Base-by-base conservation (phyloP, 805 yeast species). In the Cyberlindnera xylosilytica region DNA sequence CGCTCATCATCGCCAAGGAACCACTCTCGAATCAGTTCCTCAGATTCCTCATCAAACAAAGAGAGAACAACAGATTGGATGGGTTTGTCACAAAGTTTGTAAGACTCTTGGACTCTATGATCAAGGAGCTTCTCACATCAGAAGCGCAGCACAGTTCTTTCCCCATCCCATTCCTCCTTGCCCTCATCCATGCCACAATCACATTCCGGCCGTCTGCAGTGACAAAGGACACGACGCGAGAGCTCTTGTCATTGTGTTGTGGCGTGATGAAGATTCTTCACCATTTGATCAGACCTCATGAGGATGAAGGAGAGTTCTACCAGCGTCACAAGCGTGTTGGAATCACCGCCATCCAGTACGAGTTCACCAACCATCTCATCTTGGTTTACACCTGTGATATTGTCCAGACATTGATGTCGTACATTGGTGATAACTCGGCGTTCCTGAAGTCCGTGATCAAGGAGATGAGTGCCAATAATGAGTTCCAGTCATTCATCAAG, bases 201-300 rank as follows among this genome's bases (percentile, higher is more conserved):
- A 69, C 61, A 17, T 86, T 79, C 60, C 68, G 86, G 54, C 81
- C 86, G 1, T 74, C 76, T 42, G 89, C 91, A 1, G 68, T 81
- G 1, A 66, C 60, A 53, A 28, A 53, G 57, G 12, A 64, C 72
- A 19, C 63, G 68, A 50, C 68, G 54, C 38, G 54, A 55, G 30
- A 41, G 61, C 3, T 46, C 4, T 16, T 44, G 4, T 8, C 31
- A 3, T 22, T 40, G 4, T 37, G 30, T 9, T 1, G 9, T 12
- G 41, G 31, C 16, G 10, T 45, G 9, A 16, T 38, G 12, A 19
- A 27, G 8, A 22, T 11, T 3, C 35, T 44, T n/a, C 43, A 41
- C 16, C 50, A 24, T 13, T 39, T 39, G 16, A 35, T 44, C 29
- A 56, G 57, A 17, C 49, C 58, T 3, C 30, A 46, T 4, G 60